These are phyloP conservation scores for Umbelopsis vinacea DNA, from an alignment of 192 early-diverging fungal species.

Conservation along the genomic window DNA sequence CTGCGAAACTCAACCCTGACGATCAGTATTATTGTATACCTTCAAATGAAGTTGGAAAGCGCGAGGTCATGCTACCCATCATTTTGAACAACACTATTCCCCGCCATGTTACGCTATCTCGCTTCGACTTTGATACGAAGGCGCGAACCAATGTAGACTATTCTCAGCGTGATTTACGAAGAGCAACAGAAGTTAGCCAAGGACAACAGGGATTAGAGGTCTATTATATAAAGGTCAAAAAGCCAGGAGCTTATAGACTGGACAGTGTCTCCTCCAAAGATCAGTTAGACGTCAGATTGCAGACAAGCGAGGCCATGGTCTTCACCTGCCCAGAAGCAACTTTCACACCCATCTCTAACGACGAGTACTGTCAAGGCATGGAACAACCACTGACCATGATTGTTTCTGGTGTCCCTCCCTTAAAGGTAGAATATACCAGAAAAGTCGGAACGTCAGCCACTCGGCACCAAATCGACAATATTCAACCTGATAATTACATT, in stretches of 20 bases:
- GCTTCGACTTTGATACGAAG: slow-evolving; percentile 40
- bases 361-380: slow-evolving; percentile 40
- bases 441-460: background rate
- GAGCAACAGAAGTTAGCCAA: slow-evolving; percentile 41
- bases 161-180: slow-evolving; percentile 31
- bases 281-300: slow-evolving; percentile 41
- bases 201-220: slow-evolving; percentile 32
- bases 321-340: slow-evolving; percentile 44
- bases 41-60: slow-evolving; percentile 27
- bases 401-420: slow-evolving; percentile 48
- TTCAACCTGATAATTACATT: slow-evolving; percentile 33
- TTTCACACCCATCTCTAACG: slow-evolving; percentile 23
- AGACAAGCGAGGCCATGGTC: slow-evolving; percentile 38
- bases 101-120: slow-evolving; percentile 28
- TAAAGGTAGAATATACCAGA: slow-evolving; percentile 40
- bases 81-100: slow-evolving; percentile 49
- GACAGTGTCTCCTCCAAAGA: slow-evolving; percentile 38
- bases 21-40: slow-evolving; percentile 54
- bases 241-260: slow-evolving; percentile 46
- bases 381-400: slow-evolving; percentile 32
- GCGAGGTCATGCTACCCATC: slow-evolving; percentile 38
- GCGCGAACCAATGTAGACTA: slow-evolving; percentile 11
- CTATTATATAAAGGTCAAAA: slow-evolving; percentile 38
- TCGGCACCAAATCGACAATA: slow-evolving; percentile 35
- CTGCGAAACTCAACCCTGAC: slow-evolving; percentile 51